Percentiles rank a stretch among this genome's conserved stretches.
Evolutionary conservation across 257 asterid species (phyloP).

Genomic region (Solanum virginianum): DNA sequence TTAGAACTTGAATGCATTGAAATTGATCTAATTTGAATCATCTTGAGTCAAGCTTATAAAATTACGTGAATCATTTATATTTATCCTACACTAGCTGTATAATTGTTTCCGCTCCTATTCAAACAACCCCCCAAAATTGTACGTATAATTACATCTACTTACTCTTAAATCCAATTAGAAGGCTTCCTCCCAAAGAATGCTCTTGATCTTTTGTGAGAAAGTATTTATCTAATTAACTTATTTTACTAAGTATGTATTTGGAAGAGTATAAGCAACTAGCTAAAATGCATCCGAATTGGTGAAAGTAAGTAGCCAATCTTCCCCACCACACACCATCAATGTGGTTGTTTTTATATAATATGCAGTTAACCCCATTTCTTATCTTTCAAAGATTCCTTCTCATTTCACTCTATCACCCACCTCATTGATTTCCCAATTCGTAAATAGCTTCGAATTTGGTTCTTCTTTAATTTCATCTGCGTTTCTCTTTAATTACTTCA

Average conservation of each 20-base stretch:
- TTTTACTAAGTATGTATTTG: neutral
- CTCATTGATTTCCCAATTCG: neutral
- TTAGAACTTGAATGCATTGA: too few relatives aligned
- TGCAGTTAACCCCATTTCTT: neutral
- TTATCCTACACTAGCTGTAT: too few relatives aligned
- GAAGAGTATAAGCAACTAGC: neutral
- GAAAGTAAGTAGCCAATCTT: neutral
- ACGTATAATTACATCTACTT: too few relatives aligned
- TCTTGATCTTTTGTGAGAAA: neutral
- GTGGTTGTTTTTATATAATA: neutral
- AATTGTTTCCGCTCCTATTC: too few relatives aligned
- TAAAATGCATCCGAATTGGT: neutral
- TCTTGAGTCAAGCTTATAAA: too few relatives aligned
- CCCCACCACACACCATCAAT: conserved; percentile 2
- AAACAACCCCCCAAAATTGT: too few relatives aligned
- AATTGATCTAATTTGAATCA: too few relatives aligned
- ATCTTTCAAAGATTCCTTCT: neutral
- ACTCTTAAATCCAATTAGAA: too few relatives aligned
- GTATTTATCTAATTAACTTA: neutral
- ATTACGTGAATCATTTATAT: too few relatives aligned
- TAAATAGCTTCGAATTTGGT: neutral
- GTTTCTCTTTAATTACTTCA: neutral
- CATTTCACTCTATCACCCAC: neutral
- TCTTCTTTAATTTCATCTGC: neutral
- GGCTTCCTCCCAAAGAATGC: too few relatives aligned